These are phyloP conservation scores for Candida coleopterorum DNA, from an alignment of 805 yeast species.

Conservation along the genomic window DNA sequence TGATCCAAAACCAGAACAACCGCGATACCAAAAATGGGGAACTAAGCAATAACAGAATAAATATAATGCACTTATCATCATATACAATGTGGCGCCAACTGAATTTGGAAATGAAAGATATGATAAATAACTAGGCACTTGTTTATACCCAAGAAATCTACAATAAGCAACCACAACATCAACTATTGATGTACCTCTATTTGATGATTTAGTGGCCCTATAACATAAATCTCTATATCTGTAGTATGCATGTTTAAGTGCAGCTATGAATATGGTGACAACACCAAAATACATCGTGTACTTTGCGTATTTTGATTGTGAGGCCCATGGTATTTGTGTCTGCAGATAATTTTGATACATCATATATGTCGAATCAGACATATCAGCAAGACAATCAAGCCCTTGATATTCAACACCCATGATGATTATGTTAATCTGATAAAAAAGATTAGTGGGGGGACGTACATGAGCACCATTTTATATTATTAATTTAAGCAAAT, in stretches of 20 bases:
- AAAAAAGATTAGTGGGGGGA: no score
- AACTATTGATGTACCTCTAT: constrained; percentile 17
- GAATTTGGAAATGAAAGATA: constrained; percentile 28
- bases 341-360: constrained; percentile 22
- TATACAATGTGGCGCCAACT: constrained; percentile 35
- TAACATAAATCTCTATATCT: constrained; percentile 19
- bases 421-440: not conserved
- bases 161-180: constrained; percentile 29
- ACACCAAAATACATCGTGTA: constrained; percentile 38
- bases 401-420: constrained; percentile 25
- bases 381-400: constrained; percentile 35
- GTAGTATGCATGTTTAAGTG: constrained; percentile 30
- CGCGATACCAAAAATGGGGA: constrained; percentile 50
- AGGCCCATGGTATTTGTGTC: constrained; percentile 22
- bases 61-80: constrained; percentile 29
- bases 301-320: constrained; percentile 28
- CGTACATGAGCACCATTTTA: not conserved
- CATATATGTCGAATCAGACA: constrained; percentile 18
- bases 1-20: constrained; percentile 51
- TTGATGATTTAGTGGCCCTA: constrained; percentile 8
- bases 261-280: constrained; percentile 29
- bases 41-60: constrained; percentile 33
- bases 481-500: constrained; percentile 5
- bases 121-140: constrained; percentile 20
- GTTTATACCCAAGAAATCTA: constrained; percentile 31